Percentiles rank a stretch among this genome's conserved stretches.
Conservation (phyloP, 2,329 filamentous ascomycete species). For the Cercospora sp. region DNA sequence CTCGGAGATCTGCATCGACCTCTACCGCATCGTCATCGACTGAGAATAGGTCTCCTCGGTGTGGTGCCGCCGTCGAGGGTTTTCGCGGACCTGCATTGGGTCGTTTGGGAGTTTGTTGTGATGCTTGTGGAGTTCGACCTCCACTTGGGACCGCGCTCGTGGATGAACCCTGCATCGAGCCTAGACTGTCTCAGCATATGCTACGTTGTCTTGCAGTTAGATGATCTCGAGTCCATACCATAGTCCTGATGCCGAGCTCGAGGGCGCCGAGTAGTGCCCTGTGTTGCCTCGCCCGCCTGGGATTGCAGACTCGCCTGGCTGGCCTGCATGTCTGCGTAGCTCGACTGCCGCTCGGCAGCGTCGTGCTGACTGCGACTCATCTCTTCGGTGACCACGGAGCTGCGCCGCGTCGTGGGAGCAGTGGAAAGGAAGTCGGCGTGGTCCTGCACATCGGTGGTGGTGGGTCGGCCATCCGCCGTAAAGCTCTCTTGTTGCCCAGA, state of each 20-base stretch:
- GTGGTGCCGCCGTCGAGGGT: slow-evolving; percentile 72
- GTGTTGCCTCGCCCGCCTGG: slow-evolving; percentile 18
- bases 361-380: slow-evolving; percentile 26
- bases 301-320: slow-evolving; percentile 31
- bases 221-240: slow-evolving; percentile 22
- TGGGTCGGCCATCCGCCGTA: slow-evolving; percentile 5
- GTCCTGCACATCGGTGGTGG: slow-evolving; percentile 21
- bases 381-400: slow-evolving; percentile 26
- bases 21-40: slow-evolving; percentile 85
- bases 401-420: slow-evolving; percentile 27
- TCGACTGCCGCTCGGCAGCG: slow-evolving; percentile 18
- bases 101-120: slow-evolving; percentile 57
- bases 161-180: slow-evolving; percentile 30
- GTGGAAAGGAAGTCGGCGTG: slow-evolving; percentile 23
- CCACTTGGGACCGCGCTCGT: slow-evolving; percentile 17
- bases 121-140: slow-evolving; percentile 24
- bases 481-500: slow-evolving; percentile 7
- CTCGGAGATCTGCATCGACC: slow-evolving; percentile 67
- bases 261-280: slow-evolving; percentile 23
- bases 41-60: slow-evolving; percentile 84
- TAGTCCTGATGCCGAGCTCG: slow-evolving; percentile 33
- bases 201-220: background rate
- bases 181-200: slow-evolving; percentile 22
- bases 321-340: slow-evolving; percentile 29
- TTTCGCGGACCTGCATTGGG: slow-evolving; percentile 70